Conservation (phyloP, 768 basidiomycete species). For the Calocybe indica region DNA sequence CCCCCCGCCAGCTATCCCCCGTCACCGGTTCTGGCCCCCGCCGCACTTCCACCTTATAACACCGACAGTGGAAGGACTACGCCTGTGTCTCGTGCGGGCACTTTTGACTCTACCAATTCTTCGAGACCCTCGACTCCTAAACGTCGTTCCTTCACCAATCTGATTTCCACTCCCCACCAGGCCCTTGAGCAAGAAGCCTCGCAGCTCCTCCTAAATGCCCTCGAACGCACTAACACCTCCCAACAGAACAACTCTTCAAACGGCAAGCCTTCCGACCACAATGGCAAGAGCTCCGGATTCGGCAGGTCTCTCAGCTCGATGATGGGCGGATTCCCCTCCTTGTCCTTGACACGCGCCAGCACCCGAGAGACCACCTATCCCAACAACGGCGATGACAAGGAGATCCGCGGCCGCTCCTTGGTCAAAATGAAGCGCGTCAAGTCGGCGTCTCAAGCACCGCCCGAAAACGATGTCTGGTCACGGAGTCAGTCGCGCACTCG, state of each 20-base stretch:
- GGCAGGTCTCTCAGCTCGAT: conserved; percentile 61
- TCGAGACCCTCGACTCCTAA: conserved; percentile 25
- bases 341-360: conserved; percentile 53
- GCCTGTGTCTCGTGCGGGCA: conserved; percentile 8
- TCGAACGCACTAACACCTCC: conserved; percentile 39
- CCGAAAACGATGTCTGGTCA: conserved; percentile 31
- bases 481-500: conserved; percentile 57
- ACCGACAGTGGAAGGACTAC: not conserved
- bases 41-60: conserved; percentile 1
- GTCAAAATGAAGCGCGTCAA: conserved; percentile 39
- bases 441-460: conserved; percentile 42
- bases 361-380: conserved; percentile 30
- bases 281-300: conserved; percentile 37
- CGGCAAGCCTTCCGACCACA: conserved; percentile 15
- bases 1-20: conserved; percentile 6
- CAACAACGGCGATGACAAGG: conserved; percentile 35
- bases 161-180: conserved; percentile 28
- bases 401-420: conserved; percentile 48
- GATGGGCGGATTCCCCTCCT: conserved; percentile 64
- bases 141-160: conserved; percentile 24
- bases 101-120: conserved; percentile 20
- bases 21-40: conserved; percentile 6
- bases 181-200: conserved; percentile 41
- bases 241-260: conserved; percentile 10
- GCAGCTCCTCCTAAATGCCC: conserved; percentile 40